These are phyloP conservation scores for Allantophomopsis cytisporea DNA, from an alignment of 2,329 filamentous ascomycete genomes.

Conservation along the genomic window DNA sequence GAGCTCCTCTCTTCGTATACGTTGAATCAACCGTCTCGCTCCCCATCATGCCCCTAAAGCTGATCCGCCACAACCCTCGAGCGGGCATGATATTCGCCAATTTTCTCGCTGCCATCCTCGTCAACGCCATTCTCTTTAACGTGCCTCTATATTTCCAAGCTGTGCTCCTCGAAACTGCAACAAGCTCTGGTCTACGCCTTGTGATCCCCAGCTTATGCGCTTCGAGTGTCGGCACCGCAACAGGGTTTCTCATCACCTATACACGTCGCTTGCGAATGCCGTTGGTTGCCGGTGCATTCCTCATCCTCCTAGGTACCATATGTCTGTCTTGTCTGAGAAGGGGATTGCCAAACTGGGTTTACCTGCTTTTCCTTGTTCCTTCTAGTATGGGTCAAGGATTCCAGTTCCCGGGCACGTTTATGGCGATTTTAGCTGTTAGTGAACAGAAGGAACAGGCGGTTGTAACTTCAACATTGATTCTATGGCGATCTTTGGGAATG, in stretches of 20 bases:
- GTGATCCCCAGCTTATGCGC: conserved; percentile 46
- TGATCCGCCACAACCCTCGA: conserved; percentile 35
- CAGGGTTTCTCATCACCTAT: conserved; percentile 48
- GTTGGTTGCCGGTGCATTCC: conserved; percentile 32
- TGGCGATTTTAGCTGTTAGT: conserved; percentile 46
- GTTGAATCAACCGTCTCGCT: conserved; percentile 33
- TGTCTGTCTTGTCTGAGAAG: conserved; percentile 34
- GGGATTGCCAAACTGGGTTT: conserved; percentile 34
- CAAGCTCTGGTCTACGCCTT: conserved; percentile 58
- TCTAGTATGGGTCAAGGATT: conserved; percentile 46
- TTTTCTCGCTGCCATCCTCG: conserved; percentile 32
- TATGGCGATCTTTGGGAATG: conserved; percentile 59
- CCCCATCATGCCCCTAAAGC: conserved; percentile 45
- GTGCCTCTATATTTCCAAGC: conserved; percentile 65
- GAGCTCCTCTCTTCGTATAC: conserved; percentile 36
- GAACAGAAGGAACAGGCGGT: conserved; percentile 51
- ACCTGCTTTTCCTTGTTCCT: conserved; percentile 43
- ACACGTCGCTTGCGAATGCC: conserved; percentile 47
- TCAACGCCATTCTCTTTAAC: conserved; percentile 46
- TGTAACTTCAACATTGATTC: conserved; percentile 53
- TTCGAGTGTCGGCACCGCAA: conserved; percentile 38
- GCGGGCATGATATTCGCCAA: conserved; percentile 44
- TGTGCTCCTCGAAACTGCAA: conserved; percentile 56
- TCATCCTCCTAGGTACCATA: conserved; percentile 34
- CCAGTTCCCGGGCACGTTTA: conserved; percentile 49